phyloP scores from a whole-genome alignment of 441 rosid genomes.

The Viola pubescens region DNA sequence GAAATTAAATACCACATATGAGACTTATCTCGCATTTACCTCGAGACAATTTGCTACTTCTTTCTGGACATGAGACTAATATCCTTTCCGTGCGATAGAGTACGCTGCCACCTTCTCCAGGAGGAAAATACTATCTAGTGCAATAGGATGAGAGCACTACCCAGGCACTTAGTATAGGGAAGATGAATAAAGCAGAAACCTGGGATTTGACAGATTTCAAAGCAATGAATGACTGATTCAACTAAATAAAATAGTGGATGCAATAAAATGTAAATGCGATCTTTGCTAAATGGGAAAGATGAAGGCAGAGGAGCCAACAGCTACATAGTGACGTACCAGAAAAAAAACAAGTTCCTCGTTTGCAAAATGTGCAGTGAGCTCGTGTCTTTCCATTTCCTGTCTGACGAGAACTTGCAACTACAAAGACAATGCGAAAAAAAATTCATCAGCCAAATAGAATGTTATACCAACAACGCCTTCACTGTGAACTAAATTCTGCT shows the following conservation, averaged over 20 bases:
- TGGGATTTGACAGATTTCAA: slow-evolving; percentile 21
- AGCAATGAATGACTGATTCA: neutral
- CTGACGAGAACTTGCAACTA: slow-evolving; percentile 68
- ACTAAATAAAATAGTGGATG: neutral
- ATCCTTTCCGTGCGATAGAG: neutral
- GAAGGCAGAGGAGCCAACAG: neutral
- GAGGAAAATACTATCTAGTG: slow-evolving; percentile 16
- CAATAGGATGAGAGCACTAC: slow-evolving; percentile 42
- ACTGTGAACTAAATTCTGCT: neutral
- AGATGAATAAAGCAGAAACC: slow-evolving; percentile 66
- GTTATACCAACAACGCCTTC: too few relatives aligned
- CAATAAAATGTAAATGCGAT: neutral
- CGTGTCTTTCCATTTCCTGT: slow-evolving; percentile 49
- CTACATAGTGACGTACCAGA: slow-evolving; percentile 41
- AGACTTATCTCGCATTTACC: too few relatives aligned
- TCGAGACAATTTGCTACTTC: too few relatives aligned
- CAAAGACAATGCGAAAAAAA: slow-evolving; percentile 3
- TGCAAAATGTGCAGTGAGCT: slow-evolving; percentile 49
- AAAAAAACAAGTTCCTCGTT: slow-evolving; percentile 63
- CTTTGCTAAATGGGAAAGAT: neutral
- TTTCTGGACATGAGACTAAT: too few relatives aligned
- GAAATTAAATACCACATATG: too few relatives aligned
- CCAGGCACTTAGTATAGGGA: slow-evolving; percentile 68
- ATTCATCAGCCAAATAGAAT: neutral
- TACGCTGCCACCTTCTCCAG: slow-evolving; percentile 1